phyloP scores from a whole-genome alignment of 306 rosid genomes.

The Leucaena leucocephala region DNA sequence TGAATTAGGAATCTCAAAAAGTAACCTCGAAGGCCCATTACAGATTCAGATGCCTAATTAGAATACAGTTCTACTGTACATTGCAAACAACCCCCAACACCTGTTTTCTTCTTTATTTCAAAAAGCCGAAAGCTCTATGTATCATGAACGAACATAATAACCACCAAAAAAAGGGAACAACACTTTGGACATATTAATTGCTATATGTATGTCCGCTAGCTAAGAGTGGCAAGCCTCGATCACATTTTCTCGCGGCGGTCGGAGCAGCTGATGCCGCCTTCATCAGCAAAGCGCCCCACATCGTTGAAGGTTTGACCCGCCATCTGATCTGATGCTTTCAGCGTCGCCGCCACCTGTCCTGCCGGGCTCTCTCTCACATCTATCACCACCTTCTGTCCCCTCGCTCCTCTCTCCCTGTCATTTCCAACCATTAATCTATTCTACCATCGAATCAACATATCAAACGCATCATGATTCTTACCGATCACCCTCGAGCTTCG shows the following conservation, averaged over 20 bases:
- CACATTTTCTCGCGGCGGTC: conserved; percentile 65
- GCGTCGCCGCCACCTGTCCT: conserved; percentile 49
- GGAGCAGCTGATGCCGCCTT: conserved; percentile 40
- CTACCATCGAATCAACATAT: neutral
- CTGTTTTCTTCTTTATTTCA: neutral
- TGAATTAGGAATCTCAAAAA: too few species aligned
- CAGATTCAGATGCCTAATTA: neutral
- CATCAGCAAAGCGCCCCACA: conserved; percentile 47
- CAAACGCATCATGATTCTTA: neutral
- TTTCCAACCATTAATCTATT: neutral
- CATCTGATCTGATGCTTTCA: conserved; percentile 48
- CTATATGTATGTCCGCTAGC: neutral
- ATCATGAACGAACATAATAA: neutral
- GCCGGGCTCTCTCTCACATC: conserved; percentile 54
- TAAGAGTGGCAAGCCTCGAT: neutral
- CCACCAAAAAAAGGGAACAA: neutral
- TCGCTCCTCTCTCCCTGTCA: neutral
- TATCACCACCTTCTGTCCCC: conserved; percentile 38
- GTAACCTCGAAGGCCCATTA: neutral
- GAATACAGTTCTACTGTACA: neutral
- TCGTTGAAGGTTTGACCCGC: conserved; percentile 48
- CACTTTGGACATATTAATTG: neutral
- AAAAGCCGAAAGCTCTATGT: neutral
- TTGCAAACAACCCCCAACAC: neutral
- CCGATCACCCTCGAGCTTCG: conserved; percentile 23